Base-by-base conservation (phyloP, 495 filamentous ascomycete species). In the Monascus purpureus region DNA sequence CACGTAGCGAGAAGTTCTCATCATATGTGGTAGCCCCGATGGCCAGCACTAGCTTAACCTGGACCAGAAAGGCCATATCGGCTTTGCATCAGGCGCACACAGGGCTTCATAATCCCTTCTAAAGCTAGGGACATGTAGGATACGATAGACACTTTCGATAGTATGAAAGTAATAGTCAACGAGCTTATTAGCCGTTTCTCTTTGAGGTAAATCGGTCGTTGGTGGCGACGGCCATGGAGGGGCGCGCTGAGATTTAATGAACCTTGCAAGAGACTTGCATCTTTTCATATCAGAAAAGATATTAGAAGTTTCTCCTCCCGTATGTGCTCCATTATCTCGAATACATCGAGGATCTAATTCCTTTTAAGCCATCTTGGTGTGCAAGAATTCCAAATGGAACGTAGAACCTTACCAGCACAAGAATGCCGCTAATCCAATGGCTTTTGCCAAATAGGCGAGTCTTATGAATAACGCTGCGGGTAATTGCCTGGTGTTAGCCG, bases 71-170 rank as follows among this genome's bases (percentile, higher is more conserved):
- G 0, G 32, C 36, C 3, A 32, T 37, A 13, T 47, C 41, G 0
- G 44, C 4, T 29, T 31, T 2, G 51, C 42, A 4, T 47, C 41
- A 0, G 53, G 17, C 1, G 17, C 8, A 47, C 50, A 57, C 4
- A 54, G 9, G 11, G 37, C 31, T 6, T 52, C 47, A 28, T 61
- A 61, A 6, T 53, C 47, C 9, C 42, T 43, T 41, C 43, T 61
- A 37, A 82, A 77, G 0, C 56, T 55, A 0, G 73, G 71, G n/a
- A 72, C 44, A 36, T 77, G 73, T 7, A 77, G 28, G 8, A 81
- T 63, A 11, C 73, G 59, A 38, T 73, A 52, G 34, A 72, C 46
- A 0, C 29, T 31, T 32, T 76, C 69, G 6, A 45, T 52, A 4
- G 63, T 43, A 25, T 53, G 57, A 1, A 63, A 51, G 25, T 66